Evolutionary conservation across 164 flowering plant genomes (phyloP), one percentile per base, ranked within the genome.

Genomic region (Nelumbo lutea): DNA sequence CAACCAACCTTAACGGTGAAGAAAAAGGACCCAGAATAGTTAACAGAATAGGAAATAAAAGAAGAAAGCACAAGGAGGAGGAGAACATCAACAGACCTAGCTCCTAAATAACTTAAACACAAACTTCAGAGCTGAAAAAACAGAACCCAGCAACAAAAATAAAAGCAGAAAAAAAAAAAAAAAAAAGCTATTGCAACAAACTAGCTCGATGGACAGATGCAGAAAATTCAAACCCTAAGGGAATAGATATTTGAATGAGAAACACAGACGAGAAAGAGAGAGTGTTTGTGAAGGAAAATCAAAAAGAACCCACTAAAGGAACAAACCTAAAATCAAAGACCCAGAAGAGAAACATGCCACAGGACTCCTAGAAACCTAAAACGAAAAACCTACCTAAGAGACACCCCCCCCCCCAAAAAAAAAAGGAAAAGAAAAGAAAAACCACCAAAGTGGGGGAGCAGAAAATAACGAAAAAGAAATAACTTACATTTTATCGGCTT

Each of bases 401-500:
- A 10, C 42, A 2, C 27, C 27, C 27, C 27, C 27, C 27, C 27
- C 27, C 27, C 27, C 0, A 46, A 46, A 9, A 41, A n/a, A 11
- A 14, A 8, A 46, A 57, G 0, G 50, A 60, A 2, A 27, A 27
- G 3, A 11, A 1, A 38, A 65, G 1, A 42, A 41, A n/a, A 52
- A 51, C 41, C 55, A 38, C 39, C 59, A 59, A 45, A 56, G 5
- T 1, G 1, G 44, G 40, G 13, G 44, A 57, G 1, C 1, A 71
- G 4, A 56, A 48, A 11, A 13, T 11, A 46, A 9, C 39, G 1
- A 55, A 53, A 9, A 47, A 43, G n/a, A 15, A 27, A 46, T 55
- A 45, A 39, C 59, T 46, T 70, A 76, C 82, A 79, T 79, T 70
- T 79, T 79, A 73, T 79, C 82, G 5, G 82, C 82, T 68, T 73